Percentiles rank a stretch among this genome's conserved stretches.
These are phyloP conservation scores for Boechera retrofracta DNA, from an alignment of 345 rosid species.

Conservation along the genomic window DNA sequence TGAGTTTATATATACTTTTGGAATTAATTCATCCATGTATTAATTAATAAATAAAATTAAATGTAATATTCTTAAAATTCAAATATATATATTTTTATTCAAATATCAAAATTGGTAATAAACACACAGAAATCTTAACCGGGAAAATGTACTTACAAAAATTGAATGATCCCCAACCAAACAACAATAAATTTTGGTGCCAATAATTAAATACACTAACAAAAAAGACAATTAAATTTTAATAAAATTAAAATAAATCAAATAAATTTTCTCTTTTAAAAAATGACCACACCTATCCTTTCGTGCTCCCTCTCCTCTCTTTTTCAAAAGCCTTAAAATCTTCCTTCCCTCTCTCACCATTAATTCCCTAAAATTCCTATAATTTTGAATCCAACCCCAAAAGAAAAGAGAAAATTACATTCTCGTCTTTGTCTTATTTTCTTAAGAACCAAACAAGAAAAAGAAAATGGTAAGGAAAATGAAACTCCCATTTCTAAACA, in stretches of 20 bases:
- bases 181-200: constrained; percentile 36
- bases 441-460: background rate
- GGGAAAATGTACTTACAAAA: constrained; percentile 18
- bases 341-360: constrained; percentile 2
- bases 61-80: background rate
- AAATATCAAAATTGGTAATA: background rate
- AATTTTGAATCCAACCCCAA: background rate
- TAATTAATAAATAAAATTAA: background rate
- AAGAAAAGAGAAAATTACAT: constrained; percentile 15
- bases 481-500: constrained; percentile 53
- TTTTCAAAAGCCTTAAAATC: constrained; percentile 40
- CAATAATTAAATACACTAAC: constrained; percentile 32
- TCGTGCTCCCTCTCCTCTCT: background rate
- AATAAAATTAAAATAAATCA: background rate
- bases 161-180: constrained; percentile 41
- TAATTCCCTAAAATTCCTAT: background rate
- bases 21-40: background rate
- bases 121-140: background rate
- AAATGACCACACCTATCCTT: constrained; percentile 25
- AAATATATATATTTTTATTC: background rate
- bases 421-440: constrained; percentile 2
- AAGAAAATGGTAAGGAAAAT: constrained; percentile 31
- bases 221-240: constrained; percentile 34
- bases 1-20: background rate
- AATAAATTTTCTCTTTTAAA: background rate